These are phyloP conservation scores for Corinectria fuckeliana DNA, from an alignment of 2,329 filamentous ascomycete species.

Conservation along the genomic window DNA sequence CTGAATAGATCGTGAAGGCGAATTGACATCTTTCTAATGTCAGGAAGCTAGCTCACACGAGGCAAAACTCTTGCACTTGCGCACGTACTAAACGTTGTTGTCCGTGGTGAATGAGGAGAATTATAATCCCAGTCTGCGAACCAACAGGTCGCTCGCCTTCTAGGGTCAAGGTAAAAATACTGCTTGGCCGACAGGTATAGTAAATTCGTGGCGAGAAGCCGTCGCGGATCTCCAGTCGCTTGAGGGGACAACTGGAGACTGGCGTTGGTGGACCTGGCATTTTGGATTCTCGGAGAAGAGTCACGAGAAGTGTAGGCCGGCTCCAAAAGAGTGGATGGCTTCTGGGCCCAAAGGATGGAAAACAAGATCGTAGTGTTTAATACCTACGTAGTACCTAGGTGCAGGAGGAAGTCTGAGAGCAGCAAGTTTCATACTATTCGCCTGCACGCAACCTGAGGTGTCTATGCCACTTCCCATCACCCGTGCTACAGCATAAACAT, in stretches of 20 bases:
- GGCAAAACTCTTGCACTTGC: neutral
- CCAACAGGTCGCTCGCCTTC: slow-evolving; percentile 32
- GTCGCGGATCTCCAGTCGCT: slow-evolving; percentile 39
- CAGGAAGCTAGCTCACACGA: neutral
- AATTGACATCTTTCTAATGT: slow-evolving; percentile 37
- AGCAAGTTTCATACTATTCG: neutral
- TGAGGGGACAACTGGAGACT: slow-evolving; percentile 40
- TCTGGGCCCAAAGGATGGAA: neutral
- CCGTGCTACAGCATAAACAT: too few relatives aligned
- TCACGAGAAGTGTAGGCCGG: neutral
- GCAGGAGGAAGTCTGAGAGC: neutral
- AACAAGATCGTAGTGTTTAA: too few relatives aligned
- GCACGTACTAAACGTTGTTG: slow-evolving; percentile 34
- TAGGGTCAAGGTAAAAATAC: slow-evolving; percentile 38
- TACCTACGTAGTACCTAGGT: too few relatives aligned
- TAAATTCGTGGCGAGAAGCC: slow-evolving; percentile 28
- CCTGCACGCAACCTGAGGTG: neutral
- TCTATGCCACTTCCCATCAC: neutral
- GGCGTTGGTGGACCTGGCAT: slow-evolving; percentile 41
- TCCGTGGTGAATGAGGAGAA: slow-evolving; percentile 39
- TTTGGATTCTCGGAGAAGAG: neutral
- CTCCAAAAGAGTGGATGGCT: neutral
- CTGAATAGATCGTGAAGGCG: slow-evolving; percentile 37
- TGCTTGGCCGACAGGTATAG: slow-evolving; percentile 27
- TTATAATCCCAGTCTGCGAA: slow-evolving; percentile 23